Base-by-base conservation (phyloP, 495 filamentous ascomycete species). In the Penicillium cataractarum region DNA sequence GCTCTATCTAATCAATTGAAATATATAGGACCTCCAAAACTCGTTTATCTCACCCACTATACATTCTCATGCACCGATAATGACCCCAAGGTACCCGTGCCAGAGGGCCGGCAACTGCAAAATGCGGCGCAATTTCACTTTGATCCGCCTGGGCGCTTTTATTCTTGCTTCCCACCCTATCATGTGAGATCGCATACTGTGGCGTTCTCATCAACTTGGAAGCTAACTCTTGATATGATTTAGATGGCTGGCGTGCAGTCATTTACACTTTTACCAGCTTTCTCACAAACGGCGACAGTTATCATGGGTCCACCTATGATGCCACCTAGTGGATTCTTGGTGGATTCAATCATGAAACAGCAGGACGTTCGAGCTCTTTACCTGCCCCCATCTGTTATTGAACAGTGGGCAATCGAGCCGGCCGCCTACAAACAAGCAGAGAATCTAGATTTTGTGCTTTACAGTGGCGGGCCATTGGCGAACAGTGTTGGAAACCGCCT, bases 41-140 rank as follows among this genome's bases (percentile, higher is more conserved):
- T 73, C 1, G 61, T 76, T 22, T 46, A 55, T 49, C 64, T 64
- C 35, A 73, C 66, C 3, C 67, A 76, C 51, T 68, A 58, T 8
- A 59, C 62, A 1, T 66, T 65, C 17, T 73, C 73, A 7, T 66
- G 69, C 13, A 62, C 60, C 4, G 73, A 75, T 51, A 74, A 70
- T 27, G 73, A 75, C 59, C 63, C 69, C 9, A 70, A 69, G 15
- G 52, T 74, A 2, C 65, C 66, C 0, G 63, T 62, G 5, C 65
- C 73, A 22, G 19, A 65, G 10, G 73, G 71, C 8, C 61, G 73
- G 29, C 58, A 53, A n/a, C 69, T 69, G 33, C 69, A 67, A 19
- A 70, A 69, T 50, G 57, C 57, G 5, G 48, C 61, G 8, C 48
- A 64, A 26, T 74, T 66, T 51, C 61, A 69, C 48, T 75, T 74